phyloP scores from a whole-genome alignment of 192 early-diverging fungal genomes.

The Coemansia sp. region DNA sequence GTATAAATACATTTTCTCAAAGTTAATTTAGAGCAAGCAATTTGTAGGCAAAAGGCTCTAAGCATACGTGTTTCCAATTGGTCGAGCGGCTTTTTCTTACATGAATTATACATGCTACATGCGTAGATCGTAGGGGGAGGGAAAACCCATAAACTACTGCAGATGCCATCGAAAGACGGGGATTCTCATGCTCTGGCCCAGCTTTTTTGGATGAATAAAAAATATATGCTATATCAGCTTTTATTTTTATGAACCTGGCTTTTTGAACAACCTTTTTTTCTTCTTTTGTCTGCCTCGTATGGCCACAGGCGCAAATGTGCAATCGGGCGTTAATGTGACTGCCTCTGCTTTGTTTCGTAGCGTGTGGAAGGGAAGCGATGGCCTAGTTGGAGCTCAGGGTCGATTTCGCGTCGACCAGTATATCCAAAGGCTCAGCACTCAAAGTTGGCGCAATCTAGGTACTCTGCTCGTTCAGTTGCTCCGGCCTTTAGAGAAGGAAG shows the following conservation, averaged over 20 bases:
- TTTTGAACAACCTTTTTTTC: neutral
- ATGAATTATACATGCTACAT: too few species aligned
- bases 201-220: too few species aligned
- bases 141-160: too few species aligned
- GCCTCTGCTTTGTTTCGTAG: slow-evolving; percentile 19
- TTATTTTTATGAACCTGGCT: neutral
- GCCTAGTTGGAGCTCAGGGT: slow-evolving; percentile 9
- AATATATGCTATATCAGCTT: too few species aligned
- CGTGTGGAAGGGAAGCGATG: slow-evolving; percentile 29
- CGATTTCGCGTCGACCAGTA: slow-evolving; percentile 21
- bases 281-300: neutral
- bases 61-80: too few species aligned
- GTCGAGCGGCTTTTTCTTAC: too few species aligned
- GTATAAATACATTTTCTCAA: too few species aligned
- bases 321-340: neutral
- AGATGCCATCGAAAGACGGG: too few species aligned
- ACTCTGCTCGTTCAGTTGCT: slow-evolving; percentile 28
- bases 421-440: slow-evolving; percentile 5
- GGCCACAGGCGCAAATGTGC: neutral
- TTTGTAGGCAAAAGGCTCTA: neutral
- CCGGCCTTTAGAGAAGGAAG: slow-evolving; percentile 5
- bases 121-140: too few species aligned
- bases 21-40: too few species aligned
- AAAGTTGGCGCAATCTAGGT: slow-evolving; percentile 40
- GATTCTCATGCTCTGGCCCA: too few species aligned